Percentiles rank a stretch among this genome's conserved stretches.
Evolutionary conservation across 2,329 filamentous ascomycete species (phyloP).

Genomic region (Venturia nashicola): DNA sequence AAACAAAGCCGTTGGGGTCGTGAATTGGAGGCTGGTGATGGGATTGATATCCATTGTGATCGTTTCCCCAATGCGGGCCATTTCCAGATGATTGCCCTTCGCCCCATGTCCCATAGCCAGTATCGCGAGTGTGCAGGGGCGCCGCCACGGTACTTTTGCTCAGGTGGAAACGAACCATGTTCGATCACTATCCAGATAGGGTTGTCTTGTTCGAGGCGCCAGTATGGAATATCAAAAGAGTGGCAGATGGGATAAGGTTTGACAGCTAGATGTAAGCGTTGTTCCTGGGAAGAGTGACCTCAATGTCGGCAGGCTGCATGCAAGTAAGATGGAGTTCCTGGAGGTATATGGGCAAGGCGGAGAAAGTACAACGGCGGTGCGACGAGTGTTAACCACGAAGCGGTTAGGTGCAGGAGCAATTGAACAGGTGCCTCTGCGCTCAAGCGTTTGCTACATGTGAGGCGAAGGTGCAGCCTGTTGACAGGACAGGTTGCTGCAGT

Average conservation of each 20-base stretch:
- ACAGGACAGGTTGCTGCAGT: not conserved
- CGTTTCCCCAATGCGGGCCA: constrained; percentile 18
- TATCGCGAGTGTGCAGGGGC: constrained; percentile 21
- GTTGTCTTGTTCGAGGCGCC: not conserved
- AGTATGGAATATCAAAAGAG: constrained; percentile 1
- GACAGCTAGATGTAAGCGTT: constrained; percentile 2
- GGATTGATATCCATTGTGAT: constrained; percentile 19
- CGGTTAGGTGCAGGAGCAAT: constrained; percentile 8
- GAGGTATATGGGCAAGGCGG: constrained; percentile 1
- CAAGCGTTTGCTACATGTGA: constrained; percentile 3
- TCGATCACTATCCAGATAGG: not conserved
- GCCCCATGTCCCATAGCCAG: constrained; percentile 21
- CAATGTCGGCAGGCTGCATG: constrained; percentile 9
- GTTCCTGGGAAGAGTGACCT: constrained; percentile 8
- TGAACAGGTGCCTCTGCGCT: constrained; percentile 7
- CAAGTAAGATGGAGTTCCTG: constrained; percentile 6
- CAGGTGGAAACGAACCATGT: not conserved
- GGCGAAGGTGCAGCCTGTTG: constrained; percentile 1
- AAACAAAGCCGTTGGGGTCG: constrained; percentile 27
- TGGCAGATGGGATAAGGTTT: not conserved
- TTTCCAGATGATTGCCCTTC: constrained; percentile 17
- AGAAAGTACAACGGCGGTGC: constrained; percentile 6
- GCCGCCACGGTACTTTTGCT: constrained; percentile 30
- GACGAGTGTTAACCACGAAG: constrained; percentile 2
- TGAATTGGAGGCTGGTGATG: constrained; percentile 27